Evolutionary conservation across 1,139 yeast species (phyloP).

Genomic region (Yamadazyma atmosphaerica): DNA sequence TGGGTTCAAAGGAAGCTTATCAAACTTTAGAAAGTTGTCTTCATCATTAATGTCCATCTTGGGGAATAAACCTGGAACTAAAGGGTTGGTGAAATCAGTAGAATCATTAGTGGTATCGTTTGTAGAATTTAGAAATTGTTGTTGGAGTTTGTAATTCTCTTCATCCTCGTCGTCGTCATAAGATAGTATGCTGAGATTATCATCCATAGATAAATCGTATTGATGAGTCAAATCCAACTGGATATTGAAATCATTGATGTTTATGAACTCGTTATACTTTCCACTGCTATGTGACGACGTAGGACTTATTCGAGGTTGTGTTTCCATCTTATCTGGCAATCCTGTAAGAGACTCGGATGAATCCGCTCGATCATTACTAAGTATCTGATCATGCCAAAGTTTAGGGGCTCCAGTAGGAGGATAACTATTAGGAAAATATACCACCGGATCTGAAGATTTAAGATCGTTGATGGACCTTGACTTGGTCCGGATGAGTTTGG

Average conservation of each 20-base stretch:
- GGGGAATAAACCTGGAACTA: constrained; percentile 42
- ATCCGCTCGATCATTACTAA: too few species aligned
- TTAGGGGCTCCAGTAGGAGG: constrained; percentile 5
- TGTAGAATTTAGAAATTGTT: background rate
- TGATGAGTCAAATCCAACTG: constrained; percentile 6
- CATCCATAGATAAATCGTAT: constrained; percentile 6
- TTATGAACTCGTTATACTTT: constrained; percentile 9
- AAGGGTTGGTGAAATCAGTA: constrained; percentile 15
- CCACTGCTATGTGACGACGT: background rate
- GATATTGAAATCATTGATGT: constrained; percentile 10
- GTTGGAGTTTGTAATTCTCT: background rate
- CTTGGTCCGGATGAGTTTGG: background rate
- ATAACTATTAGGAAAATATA: constrained; percentile 7
- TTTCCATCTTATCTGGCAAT: background rate
- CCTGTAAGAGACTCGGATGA: too few species aligned
- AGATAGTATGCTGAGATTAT: constrained; percentile 7
- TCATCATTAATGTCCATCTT: constrained; percentile 27
- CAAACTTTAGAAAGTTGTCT: constrained; percentile 19
- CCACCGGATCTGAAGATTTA: background rate
- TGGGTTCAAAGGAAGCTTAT: constrained; percentile 33
- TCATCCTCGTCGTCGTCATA: constrained; percentile 16
- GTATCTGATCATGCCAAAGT: background rate
- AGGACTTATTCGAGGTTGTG: background rate
- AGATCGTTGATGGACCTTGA: constrained; percentile 3
- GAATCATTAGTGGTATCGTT: background rate